These are phyloP conservation scores for Naganishia onofrii DNA, from an alignment of 768 basidiomycete species.

Conservation along the genomic window DNA sequence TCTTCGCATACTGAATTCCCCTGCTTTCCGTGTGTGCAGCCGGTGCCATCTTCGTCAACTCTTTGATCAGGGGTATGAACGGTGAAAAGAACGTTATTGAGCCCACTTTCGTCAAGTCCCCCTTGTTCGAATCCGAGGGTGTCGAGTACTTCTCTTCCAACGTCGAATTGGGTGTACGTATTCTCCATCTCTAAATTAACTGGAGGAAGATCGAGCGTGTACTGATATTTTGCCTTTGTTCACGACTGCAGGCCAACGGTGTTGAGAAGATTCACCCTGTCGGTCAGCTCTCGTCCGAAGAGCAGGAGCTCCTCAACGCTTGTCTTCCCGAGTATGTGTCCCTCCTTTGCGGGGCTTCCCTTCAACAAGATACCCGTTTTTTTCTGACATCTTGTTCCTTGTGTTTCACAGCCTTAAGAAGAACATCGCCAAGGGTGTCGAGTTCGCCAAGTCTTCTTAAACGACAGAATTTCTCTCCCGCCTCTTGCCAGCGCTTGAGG, in stretches of 20 bases:
- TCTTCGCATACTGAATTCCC: neutral
- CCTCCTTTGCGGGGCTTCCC: neutral
- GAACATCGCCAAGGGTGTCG: conserved; percentile 90
- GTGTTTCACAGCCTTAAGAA: conserved; percentile 64
- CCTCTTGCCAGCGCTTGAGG: neutral
- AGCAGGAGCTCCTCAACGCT: conserved; percentile 72
- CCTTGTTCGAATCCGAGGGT: conserved; percentile 66
- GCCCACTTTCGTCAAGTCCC: conserved; percentile 73
- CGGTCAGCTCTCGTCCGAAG: conserved; percentile 68
- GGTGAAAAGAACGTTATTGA: conserved; percentile 83
- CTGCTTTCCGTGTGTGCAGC: conserved; percentile 48
- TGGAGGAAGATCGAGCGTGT: too few species aligned
- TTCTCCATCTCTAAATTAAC: too few species aligned
- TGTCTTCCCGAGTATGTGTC: conserved; percentile 67
- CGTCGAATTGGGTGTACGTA: conserved; percentile 77
- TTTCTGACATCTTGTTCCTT: neutral
- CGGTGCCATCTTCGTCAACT: conserved; percentile 80
- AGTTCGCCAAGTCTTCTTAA: conserved; percentile 47
- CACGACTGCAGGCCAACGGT: conserved; percentile 65
- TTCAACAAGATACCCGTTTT: neutral
- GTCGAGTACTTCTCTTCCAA: conserved; percentile 87
- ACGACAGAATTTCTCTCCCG: neutral
- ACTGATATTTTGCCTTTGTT: conserved; percentile 6
- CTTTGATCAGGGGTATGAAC: conserved; percentile 76
- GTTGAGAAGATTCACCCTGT: conserved; percentile 78